Conservation (phyloP, 257 asterid genomes). For the Fraxinus quadrangulata region DNA sequence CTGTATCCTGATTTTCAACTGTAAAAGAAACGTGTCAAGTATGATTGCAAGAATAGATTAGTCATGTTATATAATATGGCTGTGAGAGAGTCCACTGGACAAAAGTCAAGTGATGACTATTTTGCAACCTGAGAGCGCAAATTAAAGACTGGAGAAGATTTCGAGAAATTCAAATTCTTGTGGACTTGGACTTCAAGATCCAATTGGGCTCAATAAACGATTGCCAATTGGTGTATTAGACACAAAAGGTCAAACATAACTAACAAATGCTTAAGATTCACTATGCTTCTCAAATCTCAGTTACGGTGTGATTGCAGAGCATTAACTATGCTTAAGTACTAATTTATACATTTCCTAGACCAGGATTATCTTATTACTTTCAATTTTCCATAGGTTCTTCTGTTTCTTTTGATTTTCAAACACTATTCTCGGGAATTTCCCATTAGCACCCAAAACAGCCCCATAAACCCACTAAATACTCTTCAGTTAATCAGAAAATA, state of each 20-base stretch:
- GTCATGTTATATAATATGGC: not conserved
- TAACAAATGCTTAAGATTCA: not conserved
- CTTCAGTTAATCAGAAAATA: not conserved
- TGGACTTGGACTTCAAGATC: not conserved
- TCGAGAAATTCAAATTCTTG: conserved; percentile 17
- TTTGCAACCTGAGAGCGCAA: not conserved
- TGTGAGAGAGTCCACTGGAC: not conserved
- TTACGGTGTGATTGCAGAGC: not conserved
- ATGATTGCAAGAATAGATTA: conserved; percentile 14
- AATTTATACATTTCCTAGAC: not conserved
- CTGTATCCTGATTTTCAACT: conserved; percentile 53
- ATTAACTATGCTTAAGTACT: not conserved
- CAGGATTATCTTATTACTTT: not conserved
- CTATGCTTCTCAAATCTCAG: not conserved
- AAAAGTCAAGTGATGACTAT: not conserved
- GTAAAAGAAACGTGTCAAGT: conserved; percentile 20
- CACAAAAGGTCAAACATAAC: not conserved
- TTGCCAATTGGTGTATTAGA: not conserved
- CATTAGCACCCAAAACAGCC: not conserved
- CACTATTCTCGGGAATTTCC: not conserved
- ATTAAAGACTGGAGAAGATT: conserved; percentile 1
- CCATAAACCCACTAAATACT: not conserved
- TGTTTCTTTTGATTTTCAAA: not conserved
- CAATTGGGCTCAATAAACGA: not conserved
- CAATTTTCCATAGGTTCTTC: not conserved